Evolutionary conservation across 805 yeast genomes (phyloP).

Genomic region (Kurtzmaniella fragi): DNA sequence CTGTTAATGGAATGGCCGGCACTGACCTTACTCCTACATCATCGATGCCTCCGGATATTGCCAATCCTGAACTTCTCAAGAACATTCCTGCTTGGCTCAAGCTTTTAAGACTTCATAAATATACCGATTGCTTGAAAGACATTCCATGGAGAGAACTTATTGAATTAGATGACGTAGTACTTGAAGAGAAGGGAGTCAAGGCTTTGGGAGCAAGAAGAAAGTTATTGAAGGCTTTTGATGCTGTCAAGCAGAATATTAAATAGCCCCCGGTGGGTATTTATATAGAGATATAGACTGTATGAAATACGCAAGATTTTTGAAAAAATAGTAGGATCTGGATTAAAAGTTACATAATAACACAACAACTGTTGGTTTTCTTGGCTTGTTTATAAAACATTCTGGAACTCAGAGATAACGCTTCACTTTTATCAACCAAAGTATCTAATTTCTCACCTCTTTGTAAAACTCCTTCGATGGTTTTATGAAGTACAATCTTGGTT

Average conservation of each 20-base stretch:
- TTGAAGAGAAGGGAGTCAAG: constrained; percentile 77
- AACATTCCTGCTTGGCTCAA: constrained; percentile 94
- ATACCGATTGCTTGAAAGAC: constrained; percentile 76
- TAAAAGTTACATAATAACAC: constrained; percentile 55
- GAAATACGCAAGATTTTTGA: neutral
- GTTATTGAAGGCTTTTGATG: constrained; percentile 84
- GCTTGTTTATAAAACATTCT: constrained; percentile 97
- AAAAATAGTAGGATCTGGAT: neutral
- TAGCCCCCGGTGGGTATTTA: constrained; percentile 1
- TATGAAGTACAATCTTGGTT: constrained; percentile 92
- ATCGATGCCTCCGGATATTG: constrained; percentile 40
- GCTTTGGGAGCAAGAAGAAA: constrained; percentile 97
- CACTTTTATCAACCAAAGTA: constrained; percentile 90
- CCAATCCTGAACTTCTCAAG: constrained; percentile 45
- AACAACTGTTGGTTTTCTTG: constrained; percentile 84
- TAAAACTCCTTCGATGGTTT: constrained; percentile 89
- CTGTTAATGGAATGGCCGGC: constrained; percentile 4
- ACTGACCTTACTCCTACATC: constrained; percentile 11
- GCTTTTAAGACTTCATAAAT: constrained; percentile 84
- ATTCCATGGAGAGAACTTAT: constrained; percentile 78
- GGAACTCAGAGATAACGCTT: constrained; percentile 81
- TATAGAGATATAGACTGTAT: neutral
- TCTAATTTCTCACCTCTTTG: constrained; percentile 97
- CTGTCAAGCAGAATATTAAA: constrained; percentile 42
- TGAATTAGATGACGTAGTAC: constrained; percentile 58